Conservation (phyloP, 2,329 filamentous ascomycete species). For the Verticillium albo-atrum region DNA sequence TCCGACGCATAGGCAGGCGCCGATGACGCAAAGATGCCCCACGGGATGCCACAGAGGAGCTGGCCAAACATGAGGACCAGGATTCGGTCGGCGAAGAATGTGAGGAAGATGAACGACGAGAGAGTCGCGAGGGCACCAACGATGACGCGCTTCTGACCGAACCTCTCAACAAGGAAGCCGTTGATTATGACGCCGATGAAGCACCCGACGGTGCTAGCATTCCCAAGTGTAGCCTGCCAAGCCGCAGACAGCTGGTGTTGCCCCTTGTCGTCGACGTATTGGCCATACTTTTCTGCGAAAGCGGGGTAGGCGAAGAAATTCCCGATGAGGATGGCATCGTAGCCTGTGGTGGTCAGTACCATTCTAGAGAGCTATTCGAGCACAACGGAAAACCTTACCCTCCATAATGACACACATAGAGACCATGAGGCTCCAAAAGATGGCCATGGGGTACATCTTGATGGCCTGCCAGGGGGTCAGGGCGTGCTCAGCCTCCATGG, state of each 20-base stretch:
- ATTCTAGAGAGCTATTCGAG: neutral
- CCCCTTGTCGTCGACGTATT: conserved; percentile 15
- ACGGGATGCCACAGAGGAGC: conserved; percentile 34
- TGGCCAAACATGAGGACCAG: conserved; percentile 30
- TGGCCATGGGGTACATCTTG: conserved; percentile 16
- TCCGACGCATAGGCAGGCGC: conserved; percentile 38
- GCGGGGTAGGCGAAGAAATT: conserved; percentile 21
- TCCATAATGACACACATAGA: conserved; percentile 26
- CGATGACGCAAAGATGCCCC: conserved; percentile 33
- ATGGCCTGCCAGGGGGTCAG: conserved; percentile 10
- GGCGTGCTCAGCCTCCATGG: conserved; percentile 7
- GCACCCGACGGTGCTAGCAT: conserved; percentile 35
- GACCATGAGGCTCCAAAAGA: conserved; percentile 19
- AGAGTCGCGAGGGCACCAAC: conserved; percentile 28
- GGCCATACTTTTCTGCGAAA: conserved; percentile 23
- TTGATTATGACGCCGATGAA: conserved; percentile 40
- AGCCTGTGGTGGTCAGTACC: neutral
- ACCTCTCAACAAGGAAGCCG: conserved; percentile 34
- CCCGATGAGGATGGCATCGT: conserved; percentile 13
- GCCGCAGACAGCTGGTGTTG: conserved; percentile 32
- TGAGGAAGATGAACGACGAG: conserved; percentile 33
- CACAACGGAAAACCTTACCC: conserved; percentile 6
- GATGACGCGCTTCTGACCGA: conserved; percentile 35
- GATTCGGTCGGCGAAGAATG: conserved; percentile 34
- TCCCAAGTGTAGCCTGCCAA: conserved; percentile 42